Base-by-base conservation (phyloP, 192 early-diverging fungal species). In the Coemansia sp. region DNA sequence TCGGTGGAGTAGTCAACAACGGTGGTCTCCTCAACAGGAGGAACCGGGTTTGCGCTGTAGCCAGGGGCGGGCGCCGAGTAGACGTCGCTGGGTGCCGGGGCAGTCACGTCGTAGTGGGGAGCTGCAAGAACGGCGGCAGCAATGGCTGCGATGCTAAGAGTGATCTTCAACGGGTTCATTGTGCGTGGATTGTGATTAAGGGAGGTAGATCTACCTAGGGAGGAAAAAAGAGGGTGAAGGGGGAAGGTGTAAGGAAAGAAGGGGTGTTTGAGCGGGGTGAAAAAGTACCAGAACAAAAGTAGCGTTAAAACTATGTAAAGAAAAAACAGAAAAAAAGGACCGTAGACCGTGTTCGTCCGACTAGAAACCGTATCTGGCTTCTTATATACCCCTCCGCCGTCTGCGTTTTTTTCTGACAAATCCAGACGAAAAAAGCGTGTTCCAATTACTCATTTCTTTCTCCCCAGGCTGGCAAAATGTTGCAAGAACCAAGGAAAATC, bases 91-190 rank as follows among this genome's bases (percentile, higher is more conserved):
- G 70, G 69, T 6, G 36, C 46, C 9, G 71, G 60, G 16, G 15
- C 61, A 26, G 71, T 43, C 2, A 22, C 8, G 67, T 67, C 64
- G 46, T 51, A 62, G 54, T 67, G 36, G 55, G 60, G 48, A 37
- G 47, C 42, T 36, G 76, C 76, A 55, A 72, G 41, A 49, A 51
- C 69, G 22, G 76, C 76, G 39, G 76, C 42, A 47, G 76, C 76
- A 43, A 78, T 51, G 42, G 76, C 76, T 36, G 71, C 76, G 63
- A 78, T 61, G 67, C 76, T 59, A 41, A 78, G 64, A 62, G 76
- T 73, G 61, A 69, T 72, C 63, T 68, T 75, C 22, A 75, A 40
- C 18, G 73, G n/a, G 62, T 75, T 60, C 76, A 78, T 78, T 68
- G 64, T 65, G n/a, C n/a, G 51, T 37, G 39, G 13, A 37, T 41